These are phyloP conservation scores for Cladosporium sp. DNA, from an alignment of 2,329 filamentous ascomycete genomes.

Conservation along the genomic window DNA sequence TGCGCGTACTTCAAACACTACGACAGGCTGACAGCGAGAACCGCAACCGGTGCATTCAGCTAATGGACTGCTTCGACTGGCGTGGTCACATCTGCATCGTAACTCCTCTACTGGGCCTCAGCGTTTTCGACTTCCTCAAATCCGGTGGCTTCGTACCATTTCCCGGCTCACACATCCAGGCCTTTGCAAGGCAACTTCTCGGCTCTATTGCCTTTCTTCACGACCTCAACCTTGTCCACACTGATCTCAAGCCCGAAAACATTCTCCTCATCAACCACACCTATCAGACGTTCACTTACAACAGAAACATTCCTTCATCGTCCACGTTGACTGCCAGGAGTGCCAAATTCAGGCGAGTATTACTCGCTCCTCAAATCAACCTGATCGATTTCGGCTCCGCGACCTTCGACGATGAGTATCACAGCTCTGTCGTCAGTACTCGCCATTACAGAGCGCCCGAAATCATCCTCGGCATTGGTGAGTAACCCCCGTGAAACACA, in stretches of 20 bases:
- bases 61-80: conserved; percentile 96
- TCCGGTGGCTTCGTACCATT: conserved; percentile 93
- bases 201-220: conserved; percentile 98
- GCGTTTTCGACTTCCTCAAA: conserved; percentile 97
- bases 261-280: conserved; percentile 60
- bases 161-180: conserved; percentile 96
- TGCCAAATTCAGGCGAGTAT: conserved; percentile 57
- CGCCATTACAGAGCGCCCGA: conserved; percentile 63
- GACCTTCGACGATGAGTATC: conserved; percentile 65
- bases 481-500: neutral
- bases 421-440: conserved; percentile 63
- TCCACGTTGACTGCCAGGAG: conserved; percentile 54
- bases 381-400: conserved; percentile 65
- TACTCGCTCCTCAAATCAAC: conserved; percentile 62
- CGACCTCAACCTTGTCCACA: conserved; percentile 95
- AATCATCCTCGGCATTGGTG: conserved; percentile 59
- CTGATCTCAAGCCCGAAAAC: conserved; percentile 66
- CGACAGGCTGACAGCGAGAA: conserved; percentile 88
- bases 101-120: conserved; percentile 77
- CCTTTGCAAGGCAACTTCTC: conserved; percentile 88
- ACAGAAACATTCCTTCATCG: conserved; percentile 61
- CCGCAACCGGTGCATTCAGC: conserved; percentile 91
- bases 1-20: conserved; percentile 86
- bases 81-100: conserved; percentile 91
- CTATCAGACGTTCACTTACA: conserved; percentile 66